These are phyloP conservation scores for Metarhizium anisopliae DNA, from an alignment of 2,329 filamentous ascomycete species.

Conservation along the genomic window DNA sequence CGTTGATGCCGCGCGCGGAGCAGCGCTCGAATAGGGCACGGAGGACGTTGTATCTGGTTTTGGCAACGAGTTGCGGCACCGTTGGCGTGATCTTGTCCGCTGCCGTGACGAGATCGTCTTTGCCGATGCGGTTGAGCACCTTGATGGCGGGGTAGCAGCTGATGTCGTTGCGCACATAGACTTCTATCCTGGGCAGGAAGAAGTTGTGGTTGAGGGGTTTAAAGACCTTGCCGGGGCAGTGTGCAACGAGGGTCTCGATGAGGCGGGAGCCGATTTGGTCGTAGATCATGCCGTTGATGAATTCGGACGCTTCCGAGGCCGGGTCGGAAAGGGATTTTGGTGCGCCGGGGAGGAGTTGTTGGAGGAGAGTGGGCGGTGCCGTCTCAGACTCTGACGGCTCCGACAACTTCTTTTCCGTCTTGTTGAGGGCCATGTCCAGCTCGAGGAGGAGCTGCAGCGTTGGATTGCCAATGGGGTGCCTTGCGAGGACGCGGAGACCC, in stretches of 20 bases:
- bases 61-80: conserved; percentile 62
- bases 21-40: conserved; percentile 79
- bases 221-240: conserved; percentile 81
- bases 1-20: conserved; percentile 52
- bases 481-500: conserved; percentile 74
- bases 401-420: conserved; percentile 20
- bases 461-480: conserved; percentile 84
- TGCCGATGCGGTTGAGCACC: conserved; percentile 74
- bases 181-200: conserved; percentile 71
- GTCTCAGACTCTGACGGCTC: conserved; percentile 25
- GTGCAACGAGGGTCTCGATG: conserved; percentile 74
- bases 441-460: conserved; percentile 85
- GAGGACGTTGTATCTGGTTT: conserved; percentile 70
- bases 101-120: conserved; percentile 72
- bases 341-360: conserved; percentile 68
- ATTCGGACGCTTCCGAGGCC: conserved; percentile 62
- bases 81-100: conserved; percentile 64
- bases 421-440: conserved; percentile 69
- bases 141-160: conserved; percentile 81
- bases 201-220: conserved; percentile 75
- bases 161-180: conserved; percentile 79
- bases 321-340: conserved; percentile 61
- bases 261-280: conserved; percentile 84
- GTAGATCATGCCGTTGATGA: conserved; percentile 81
- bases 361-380: conserved; percentile 45